phyloP scores from a whole-genome alignment of 2,329 filamentous ascomycete species.

The Paramyrothecium sp. region DNA sequence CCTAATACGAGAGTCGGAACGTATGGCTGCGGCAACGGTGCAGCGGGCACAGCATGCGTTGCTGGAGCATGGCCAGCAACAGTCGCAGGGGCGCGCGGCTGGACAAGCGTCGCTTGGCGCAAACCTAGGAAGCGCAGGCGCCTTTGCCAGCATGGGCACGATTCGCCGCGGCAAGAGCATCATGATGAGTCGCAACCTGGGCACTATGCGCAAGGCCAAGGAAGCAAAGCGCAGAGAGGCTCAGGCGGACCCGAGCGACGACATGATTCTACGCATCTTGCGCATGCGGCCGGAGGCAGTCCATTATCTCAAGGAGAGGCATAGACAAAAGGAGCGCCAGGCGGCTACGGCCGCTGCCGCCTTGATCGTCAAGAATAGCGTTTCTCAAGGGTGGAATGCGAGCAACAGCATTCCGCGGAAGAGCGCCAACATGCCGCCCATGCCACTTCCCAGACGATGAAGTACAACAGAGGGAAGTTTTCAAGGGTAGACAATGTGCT shows the following conservation, averaged over 20 bases:
- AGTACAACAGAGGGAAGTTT: not conserved
- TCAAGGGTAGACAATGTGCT: constrained; percentile 6
- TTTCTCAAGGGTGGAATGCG: constrained; percentile 56
- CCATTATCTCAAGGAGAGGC: constrained; percentile 83
- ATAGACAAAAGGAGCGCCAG: constrained; percentile 89
- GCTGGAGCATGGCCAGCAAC: constrained; percentile 32
- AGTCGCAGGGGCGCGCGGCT: constrained; percentile 61
- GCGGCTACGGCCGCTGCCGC: constrained; percentile 88
- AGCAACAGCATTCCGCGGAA: constrained; percentile 42
- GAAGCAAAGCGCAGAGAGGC: constrained; percentile 94
- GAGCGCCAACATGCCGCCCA: constrained; percentile 19
- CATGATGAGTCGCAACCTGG: constrained; percentile 90
- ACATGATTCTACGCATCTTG: constrained; percentile 94
- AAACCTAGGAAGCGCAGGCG: constrained; percentile 29
- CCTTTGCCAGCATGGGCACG: constrained; percentile 66
- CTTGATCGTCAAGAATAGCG: constrained; percentile 90
- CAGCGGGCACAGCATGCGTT: constrained; percentile 71
- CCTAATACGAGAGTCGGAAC: constrained; percentile 90
- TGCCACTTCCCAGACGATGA: constrained; percentile 44
- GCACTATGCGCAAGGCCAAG: constrained; percentile 94
- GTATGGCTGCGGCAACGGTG: constrained; percentile 87
- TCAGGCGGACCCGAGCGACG: constrained; percentile 93
- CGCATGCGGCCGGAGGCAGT: constrained; percentile 92
- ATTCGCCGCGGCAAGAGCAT: constrained; percentile 73
- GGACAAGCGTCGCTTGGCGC: constrained; percentile 54